These are phyloP conservation scores for Vitis riparia DNA, from an alignment of 164 flowering plant species.

Conservation along the genomic window DNA sequence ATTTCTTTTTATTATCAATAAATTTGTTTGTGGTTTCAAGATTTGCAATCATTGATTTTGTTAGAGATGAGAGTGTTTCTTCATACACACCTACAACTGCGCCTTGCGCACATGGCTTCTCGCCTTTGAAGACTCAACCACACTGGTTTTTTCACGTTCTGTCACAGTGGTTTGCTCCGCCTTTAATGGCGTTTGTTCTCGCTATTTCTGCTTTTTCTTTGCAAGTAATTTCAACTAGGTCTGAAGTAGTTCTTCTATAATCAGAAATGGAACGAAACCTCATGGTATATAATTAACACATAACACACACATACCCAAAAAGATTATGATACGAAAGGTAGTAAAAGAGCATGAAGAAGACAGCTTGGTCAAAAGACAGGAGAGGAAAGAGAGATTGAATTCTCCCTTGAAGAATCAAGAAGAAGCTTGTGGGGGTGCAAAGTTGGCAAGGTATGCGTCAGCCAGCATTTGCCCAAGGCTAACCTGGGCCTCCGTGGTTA, in stretches of 20 bases:
- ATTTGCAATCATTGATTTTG: background rate
- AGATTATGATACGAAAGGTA: too few species aligned
- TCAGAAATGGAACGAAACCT: too few species aligned
- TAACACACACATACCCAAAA: too few species aligned
- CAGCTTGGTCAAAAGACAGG: background rate
- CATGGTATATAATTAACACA: too few species aligned
- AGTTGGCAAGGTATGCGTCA: slow-evolving; percentile 47
- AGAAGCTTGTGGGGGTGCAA: slow-evolving; percentile 11
- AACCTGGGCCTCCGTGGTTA: slow-evolving; percentile 64
- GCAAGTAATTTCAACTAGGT: slow-evolving; percentile 8
- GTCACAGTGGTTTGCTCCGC: slow-evolving; percentile 1
- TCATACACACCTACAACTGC: background rate
- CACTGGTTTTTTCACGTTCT: background rate
- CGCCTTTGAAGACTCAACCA: background rate
- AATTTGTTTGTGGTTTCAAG: background rate
- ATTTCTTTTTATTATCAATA: background rate
- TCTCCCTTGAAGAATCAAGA: background rate
- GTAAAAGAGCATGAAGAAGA: too few species aligned
- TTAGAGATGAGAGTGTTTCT: slow-evolving; percentile 1
- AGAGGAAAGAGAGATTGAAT: background rate
- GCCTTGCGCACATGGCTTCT: background rate
- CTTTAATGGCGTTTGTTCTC: slow-evolving; percentile 5
- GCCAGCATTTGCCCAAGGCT: slow-evolving; percentile 61
- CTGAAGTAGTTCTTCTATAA: background rate
- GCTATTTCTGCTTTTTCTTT: background rate